Evolutionary conservation across 257 asterid species (phyloP), one percentile per base, ranked within the genome.

Genomic region (Voacanga thouarsii): DNA sequence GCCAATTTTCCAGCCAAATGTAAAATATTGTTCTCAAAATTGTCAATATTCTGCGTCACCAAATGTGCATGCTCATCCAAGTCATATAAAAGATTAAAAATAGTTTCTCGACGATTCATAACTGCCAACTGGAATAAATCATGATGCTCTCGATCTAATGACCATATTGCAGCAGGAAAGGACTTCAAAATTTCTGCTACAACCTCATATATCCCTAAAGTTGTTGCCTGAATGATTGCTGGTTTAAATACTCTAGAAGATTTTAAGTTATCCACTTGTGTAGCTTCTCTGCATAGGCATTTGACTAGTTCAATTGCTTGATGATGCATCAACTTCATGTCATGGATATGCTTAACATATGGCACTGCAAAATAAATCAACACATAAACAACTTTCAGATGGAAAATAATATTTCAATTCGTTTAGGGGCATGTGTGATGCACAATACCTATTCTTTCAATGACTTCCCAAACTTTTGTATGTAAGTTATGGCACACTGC

Each of bases 161-260:
- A 84, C 89, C 81, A 84, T 71, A 86, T 84, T 50, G 89, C 85
- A 11, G 68, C 77, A 6, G 87, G 89, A 55, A 83, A 86, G 26
- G 80, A 59, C 43, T 84, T 80, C 77, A 84, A 65, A 80, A 86
- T 84, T 78, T 86, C 89, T 55, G 82, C 86, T 59, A 86, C 81
- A 45, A 86, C 76, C 80, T 81, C 89, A 77, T 81, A 74, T 21
- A 69, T 86, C 56, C 89, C 89, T 53, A 50, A 41, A 74, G 81
- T 75, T 65, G 89, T 82, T 5, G 84, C 85, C 53, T 44, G 45
- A 43, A 83, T 78, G 72, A 86, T 59, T 67, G 89, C 84, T 55
- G 49, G 61, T 49, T 79, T 72, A 68, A 84, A 82, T 67, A 84
- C 77, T 21, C 80, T 45, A 4, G 77, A 75, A 77, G 87, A 82